Conservation (phyloP, 2,329 filamentous ascomycete genomes). For the Biscogniauxia sp. region DNA sequence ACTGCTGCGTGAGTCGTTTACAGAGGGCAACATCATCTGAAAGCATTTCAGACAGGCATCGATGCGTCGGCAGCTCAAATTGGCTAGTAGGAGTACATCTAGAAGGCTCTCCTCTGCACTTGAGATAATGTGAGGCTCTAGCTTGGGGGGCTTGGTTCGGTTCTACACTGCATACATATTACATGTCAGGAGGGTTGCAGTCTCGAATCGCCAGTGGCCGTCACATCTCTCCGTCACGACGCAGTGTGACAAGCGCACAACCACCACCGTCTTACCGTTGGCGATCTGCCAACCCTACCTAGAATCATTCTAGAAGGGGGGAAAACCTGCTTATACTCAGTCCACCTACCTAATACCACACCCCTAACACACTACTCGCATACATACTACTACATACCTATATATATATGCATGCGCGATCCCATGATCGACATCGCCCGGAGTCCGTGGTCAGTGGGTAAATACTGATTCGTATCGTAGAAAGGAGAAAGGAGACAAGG, state of each 20-base stretch:
- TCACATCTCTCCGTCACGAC: neutral
- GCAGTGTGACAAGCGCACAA: neutral
- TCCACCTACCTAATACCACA: too few relatives aligned
- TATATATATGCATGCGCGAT: neutral
- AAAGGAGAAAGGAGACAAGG: too few relatives aligned
- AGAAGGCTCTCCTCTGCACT: too few relatives aligned
- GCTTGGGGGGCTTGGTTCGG: too few relatives aligned
- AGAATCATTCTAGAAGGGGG: slow-evolving; percentile 5
- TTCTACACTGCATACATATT: too few relatives aligned
- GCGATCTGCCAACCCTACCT: neutral
- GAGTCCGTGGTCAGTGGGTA: neutral
- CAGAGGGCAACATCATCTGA: too few relatives aligned
- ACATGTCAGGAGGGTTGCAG: neutral
- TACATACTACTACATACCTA: neutral
- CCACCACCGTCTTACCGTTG: neutral
- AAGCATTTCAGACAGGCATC: too few relatives aligned
- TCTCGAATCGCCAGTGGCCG: neutral
- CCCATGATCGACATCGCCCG: neutral
- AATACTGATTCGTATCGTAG: neutral
- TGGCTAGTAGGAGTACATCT: too few relatives aligned
- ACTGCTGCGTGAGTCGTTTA: too few relatives aligned
- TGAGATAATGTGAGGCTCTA: too few relatives aligned
- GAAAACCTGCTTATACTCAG: neutral
- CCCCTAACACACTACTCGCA: too few relatives aligned
- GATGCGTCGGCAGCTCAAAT: too few relatives aligned